Evolutionary conservation across 768 basidiomycete genomes (phyloP).

Genomic region (Lactarius indigo): DNA sequence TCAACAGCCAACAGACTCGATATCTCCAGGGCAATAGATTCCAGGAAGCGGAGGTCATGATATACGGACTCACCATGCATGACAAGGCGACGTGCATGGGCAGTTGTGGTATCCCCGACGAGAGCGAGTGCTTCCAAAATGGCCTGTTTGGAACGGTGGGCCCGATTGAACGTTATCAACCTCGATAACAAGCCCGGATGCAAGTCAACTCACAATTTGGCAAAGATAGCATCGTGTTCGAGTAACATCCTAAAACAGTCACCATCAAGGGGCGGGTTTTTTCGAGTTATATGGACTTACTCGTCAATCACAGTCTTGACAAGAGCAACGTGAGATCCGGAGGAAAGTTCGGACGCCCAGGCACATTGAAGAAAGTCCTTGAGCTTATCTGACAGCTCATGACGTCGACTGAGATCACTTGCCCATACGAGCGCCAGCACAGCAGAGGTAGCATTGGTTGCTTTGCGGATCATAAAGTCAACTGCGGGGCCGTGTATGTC

Average conservation of each 20-base stretch:
- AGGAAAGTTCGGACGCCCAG: neutral
- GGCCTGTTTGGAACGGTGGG: too few relatives aligned
- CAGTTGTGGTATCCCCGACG: neutral
- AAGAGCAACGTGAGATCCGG: neutral
- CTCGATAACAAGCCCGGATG: neutral
- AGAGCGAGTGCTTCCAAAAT: neutral
- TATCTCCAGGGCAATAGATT: constrained; percentile 2
- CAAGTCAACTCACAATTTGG: constrained; percentile 1
- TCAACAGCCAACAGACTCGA: neutral
- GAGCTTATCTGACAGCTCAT: neutral
- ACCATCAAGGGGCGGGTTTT: too few relatives aligned
- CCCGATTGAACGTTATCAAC: neutral
- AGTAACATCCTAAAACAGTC: too few relatives aligned
- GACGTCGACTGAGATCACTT: neutral
- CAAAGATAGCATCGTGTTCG: neutral
- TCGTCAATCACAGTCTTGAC: neutral
- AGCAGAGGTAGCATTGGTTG: too few relatives aligned
- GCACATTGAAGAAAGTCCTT: neutral
- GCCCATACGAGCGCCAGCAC: too few relatives aligned
- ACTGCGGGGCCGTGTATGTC: too few relatives aligned
- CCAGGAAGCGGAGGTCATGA: neutral
- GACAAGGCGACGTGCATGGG: neutral
- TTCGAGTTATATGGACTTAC: too few relatives aligned
- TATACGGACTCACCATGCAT: neutral
- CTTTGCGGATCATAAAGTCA: too few relatives aligned